Conservation (phyloP, 2,329 filamentous ascomycete genomes). For the Phyllosticta citribraziliensis region DNA sequence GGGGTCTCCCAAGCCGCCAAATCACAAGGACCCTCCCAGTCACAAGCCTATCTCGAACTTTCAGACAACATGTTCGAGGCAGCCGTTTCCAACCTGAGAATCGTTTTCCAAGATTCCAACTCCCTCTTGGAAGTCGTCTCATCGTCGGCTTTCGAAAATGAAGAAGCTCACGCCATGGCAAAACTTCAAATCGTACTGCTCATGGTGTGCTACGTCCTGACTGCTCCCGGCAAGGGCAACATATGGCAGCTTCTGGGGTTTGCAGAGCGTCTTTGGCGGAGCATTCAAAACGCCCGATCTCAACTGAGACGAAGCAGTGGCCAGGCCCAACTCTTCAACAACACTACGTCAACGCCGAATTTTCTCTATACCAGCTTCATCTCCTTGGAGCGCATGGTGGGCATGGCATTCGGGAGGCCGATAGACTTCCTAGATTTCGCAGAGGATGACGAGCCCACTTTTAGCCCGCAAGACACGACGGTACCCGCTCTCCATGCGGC, state of each 20-base stretch:
- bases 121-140: conserved; percentile 1
- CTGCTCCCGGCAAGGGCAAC: conserved; percentile 5
- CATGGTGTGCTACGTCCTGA: conserved; percentile 4
- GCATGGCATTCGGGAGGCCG: conserved; percentile 2
- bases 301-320: conserved; percentile 7
- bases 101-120: conserved; percentile 2
- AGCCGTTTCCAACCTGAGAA: not conserved
- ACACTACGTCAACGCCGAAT: not conserved
- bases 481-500: not conserved
- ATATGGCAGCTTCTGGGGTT: conserved; percentile 10
- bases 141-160: conserved; percentile 7
- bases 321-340: conserved; percentile 1
- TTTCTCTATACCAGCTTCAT: conserved; percentile 8
- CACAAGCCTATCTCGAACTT: conserved; percentile 7
- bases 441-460: conserved; percentile 4
- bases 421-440: conserved; percentile 9
- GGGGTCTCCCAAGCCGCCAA: not conserved
- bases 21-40: not conserved
- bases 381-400: conserved; percentile 5
- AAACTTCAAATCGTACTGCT: conserved; percentile 10
- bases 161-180: conserved; percentile 9
- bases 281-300: conserved; percentile 6
- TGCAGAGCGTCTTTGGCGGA: conserved; percentile 7
- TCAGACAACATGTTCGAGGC: conserved; percentile 7
- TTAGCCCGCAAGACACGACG: not conserved